These are phyloP conservation scores for Colletotrichum sp. DNA, from an alignment of 2,329 filamentous ascomycete species.

Conservation along the genomic window DNA sequence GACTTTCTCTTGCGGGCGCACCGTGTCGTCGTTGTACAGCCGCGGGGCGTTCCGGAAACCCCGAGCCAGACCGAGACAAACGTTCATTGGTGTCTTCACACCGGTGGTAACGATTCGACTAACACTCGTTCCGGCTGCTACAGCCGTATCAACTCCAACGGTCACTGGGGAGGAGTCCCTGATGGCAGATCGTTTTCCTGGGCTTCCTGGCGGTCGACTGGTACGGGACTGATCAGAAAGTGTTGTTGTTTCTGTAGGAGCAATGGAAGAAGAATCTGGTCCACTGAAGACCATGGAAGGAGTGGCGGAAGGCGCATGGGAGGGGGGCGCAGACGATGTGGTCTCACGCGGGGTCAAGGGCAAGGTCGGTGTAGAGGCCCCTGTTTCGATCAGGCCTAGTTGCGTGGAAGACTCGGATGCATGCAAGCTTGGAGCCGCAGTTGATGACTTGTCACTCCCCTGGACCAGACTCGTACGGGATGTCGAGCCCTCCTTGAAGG, in stretches of 20 bases:
- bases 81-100: constrained; percentile 82
- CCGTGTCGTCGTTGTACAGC: constrained; percentile 83
- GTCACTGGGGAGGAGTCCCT: constrained; percentile 26
- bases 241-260: constrained; percentile 36
- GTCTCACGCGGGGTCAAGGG: background rate
- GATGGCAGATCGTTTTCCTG: constrained; percentile 17
- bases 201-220: background rate
- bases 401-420: constrained; percentile 18
- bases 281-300: constrained; percentile 28
- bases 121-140: constrained; percentile 71
- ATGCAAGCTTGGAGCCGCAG: background rate
- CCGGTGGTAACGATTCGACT: constrained; percentile 77
- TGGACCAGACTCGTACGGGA: background rate
- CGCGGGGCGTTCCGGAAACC: constrained; percentile 89
- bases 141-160: constrained; percentile 58
- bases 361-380: constrained; percentile 3
- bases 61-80: constrained; percentile 80
- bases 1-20: constrained; percentile 80
- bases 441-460: background rate
- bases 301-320: background rate
- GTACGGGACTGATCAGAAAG: constrained; percentile 30
- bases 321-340: background rate
- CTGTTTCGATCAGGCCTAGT: constrained; percentile 5
- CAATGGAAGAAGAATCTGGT: constrained; percentile 26
- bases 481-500: background rate